Base-by-base conservation (phyloP, 2,329 filamentous ascomycete species). In the Nigrograna mackinnonii region DNA sequence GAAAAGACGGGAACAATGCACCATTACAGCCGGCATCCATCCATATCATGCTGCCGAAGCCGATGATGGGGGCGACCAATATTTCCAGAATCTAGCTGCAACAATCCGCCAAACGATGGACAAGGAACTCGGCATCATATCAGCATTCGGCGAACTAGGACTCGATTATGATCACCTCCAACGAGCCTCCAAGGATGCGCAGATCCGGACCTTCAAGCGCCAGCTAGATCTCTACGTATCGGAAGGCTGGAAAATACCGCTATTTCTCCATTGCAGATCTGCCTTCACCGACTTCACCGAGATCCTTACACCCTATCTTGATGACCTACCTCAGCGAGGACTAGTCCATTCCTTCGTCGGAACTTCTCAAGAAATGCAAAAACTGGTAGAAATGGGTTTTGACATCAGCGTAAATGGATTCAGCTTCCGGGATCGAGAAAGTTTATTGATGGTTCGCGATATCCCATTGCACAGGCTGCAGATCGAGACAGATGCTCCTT, bases 361-460 rank as follows among this genome's bases (percentile, higher is more conserved):
- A 0, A 68, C 62, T 4, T 38, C 41, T 0, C 52, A 57, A 4
- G 68, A 76, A 47, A 77, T 77, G 74, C 49, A 58, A 20, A 47
- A 39, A 13, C 49, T 75, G 0, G 54, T 67, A 2, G 52, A 50
- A 0, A 48, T 76, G 24, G 72, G 72, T 1, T 52, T 77, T 2
- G 66, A 72, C 22, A 57, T 77, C 6, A 73, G 74, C 44, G 71
- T 79, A n/a, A 79, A 79, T 21, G 75, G 74, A 0, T 75, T 78
- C 46, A 74, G 71, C 22, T 77, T 77, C 35, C 54, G 63, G 17
- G 64, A 66, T 1, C 52, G 60, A 0, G 67, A 65, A 16, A 68
- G 66, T 14, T 24, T 74, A 39, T 66, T 72, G 2, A 76, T 77
- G 72, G 69, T 73, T 2, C 57, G 58, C 0, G 55, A 57, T 3